These are phyloP conservation scores for Auriculariales sp. DNA, from an alignment of 768 basidiomycete genomes.

Conservation along the genomic window DNA sequence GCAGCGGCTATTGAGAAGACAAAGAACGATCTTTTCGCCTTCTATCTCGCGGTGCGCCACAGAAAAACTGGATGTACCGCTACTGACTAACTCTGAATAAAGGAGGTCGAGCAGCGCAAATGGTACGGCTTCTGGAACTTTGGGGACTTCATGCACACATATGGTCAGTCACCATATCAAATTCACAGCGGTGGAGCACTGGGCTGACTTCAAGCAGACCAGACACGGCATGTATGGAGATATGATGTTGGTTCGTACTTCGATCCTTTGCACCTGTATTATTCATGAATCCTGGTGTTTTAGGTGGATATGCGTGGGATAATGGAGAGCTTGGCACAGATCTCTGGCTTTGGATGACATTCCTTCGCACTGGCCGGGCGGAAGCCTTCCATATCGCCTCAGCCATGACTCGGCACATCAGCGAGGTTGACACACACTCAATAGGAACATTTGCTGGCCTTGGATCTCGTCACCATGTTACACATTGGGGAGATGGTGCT, in stretches of 20 bases:
- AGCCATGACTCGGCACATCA: background rate
- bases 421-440: background rate
- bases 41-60: background rate
- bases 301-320: background rate
- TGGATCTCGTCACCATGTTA: background rate
- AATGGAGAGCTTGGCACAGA: background rate
- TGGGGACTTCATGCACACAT: background rate
- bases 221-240: background rate
- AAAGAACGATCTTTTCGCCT: background rate
- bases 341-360: background rate
- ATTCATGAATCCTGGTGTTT: too few relatives aligned
- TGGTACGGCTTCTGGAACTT: slow-evolving; percentile 1
- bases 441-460: background rate
- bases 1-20: background rate
- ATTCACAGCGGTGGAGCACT: background rate
- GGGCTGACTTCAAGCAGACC: background rate
- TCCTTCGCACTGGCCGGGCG: background rate
- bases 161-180: background rate
- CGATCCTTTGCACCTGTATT: too few relatives aligned
- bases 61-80: background rate
- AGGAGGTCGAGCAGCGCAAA: background rate
- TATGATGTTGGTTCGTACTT: background rate
- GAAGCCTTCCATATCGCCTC: background rate
- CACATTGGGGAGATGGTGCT: background rate
- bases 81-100: background rate